Percentiles rank a stretch among this genome's conserved stretches.
phyloP scores from a whole-genome alignment of 2,329 filamentous ascomycete species.

The Fusarium sulawesiense region DNA sequence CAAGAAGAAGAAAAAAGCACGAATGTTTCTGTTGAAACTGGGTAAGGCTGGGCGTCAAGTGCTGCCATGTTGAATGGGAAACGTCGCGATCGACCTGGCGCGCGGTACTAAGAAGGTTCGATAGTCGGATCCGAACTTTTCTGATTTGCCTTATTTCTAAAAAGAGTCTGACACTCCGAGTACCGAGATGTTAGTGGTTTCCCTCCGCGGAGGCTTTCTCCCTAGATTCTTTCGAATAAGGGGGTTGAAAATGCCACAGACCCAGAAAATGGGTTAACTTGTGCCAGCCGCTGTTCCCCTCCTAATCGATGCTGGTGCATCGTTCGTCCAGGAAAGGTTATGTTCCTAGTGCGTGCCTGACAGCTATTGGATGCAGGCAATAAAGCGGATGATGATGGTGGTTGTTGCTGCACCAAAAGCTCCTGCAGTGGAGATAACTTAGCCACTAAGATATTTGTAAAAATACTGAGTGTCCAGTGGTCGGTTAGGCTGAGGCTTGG shows the following conservation, averaged over 20 bases:
- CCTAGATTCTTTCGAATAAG: slow-evolving; percentile 2
- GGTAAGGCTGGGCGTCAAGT: background rate
- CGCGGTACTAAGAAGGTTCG: background rate
- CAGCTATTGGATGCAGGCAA: slow-evolving; percentile 28
- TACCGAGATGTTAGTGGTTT: slow-evolving; percentile 5
- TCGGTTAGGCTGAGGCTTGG: slow-evolving; percentile 33
- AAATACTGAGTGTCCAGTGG: slow-evolving; percentile 18
- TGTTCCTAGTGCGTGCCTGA: slow-evolving; percentile 22
- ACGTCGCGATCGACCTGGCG: background rate
- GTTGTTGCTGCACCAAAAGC: slow-evolving; percentile 24
- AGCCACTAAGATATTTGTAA: slow-evolving; percentile 17
- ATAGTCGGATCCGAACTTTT: slow-evolving; percentile 21
- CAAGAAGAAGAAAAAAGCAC: slow-evolving; percentile 6
- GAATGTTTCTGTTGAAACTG: background rate
- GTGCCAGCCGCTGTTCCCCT: slow-evolving; percentile 16
- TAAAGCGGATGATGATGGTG: slow-evolving; percentile 16
- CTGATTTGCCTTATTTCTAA: background rate
- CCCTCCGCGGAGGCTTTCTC: slow-evolving; percentile 12
- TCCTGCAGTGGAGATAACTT: slow-evolving; percentile 13
- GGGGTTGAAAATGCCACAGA: background rate
- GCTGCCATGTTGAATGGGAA: background rate
- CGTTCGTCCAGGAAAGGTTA: slow-evolving; percentile 8
- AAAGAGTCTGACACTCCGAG: background rate
- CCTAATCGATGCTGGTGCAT: slow-evolving; percentile 15
- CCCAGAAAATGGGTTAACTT: slow-evolving; percentile 18